Evolutionary conservation across 2,329 filamentous ascomycete species (phyloP).

Genomic region (Sclerotinia trifoliorum): DNA sequence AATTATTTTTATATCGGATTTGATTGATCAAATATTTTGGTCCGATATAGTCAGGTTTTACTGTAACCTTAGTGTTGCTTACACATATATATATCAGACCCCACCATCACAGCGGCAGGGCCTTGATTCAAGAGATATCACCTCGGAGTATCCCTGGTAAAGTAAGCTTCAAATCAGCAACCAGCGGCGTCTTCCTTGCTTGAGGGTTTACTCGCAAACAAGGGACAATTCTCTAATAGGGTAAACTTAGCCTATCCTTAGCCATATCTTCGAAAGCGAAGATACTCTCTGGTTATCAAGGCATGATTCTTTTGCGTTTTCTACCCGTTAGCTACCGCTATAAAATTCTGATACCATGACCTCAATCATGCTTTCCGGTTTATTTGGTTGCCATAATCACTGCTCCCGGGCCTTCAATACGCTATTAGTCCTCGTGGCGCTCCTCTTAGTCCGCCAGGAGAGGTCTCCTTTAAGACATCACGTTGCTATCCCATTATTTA

Average conservation of each 20-base stretch:
- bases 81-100: not conserved
- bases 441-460: not conserved
- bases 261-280: not conserved
- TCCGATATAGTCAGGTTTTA: no score
- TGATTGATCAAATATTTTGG: no score
- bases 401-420: not conserved
- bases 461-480: not conserved
- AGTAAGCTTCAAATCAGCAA: not conserved
- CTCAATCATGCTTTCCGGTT: not conserved
- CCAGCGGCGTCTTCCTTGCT: not conserved
- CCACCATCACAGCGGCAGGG: not conserved
- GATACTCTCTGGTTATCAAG: not conserved
- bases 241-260: not conserved
- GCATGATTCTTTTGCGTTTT: not conserved
- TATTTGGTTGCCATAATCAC: not conserved
- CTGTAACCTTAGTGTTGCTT: not conserved
- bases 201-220: not conserved
- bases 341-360: not conserved
- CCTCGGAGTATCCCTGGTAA: not conserved
- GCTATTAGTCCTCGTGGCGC: not conserved
- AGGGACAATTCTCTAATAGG: not conserved
- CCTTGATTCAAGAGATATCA: not conserved
- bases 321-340: not conserved
- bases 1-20: no score
- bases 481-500: not conserved